These are phyloP conservation scores for Yamadazyma takamatsuzukensis DNA, from an alignment of 805 yeast species.

Conservation along the genomic window DNA sequence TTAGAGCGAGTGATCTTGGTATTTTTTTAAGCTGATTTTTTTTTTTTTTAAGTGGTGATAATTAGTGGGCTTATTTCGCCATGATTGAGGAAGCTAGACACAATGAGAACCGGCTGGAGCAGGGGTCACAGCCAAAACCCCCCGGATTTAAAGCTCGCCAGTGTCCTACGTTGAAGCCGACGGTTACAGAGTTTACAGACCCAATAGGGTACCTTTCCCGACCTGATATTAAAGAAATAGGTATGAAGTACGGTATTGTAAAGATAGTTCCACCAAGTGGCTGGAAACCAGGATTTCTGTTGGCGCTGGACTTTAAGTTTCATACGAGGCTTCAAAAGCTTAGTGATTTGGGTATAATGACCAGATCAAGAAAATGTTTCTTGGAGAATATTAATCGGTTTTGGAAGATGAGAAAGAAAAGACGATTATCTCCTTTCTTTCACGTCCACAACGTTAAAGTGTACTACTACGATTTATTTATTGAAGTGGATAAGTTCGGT, in stretches of 20 bases:
- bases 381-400: conserved; percentile 58
- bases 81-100: too few species aligned
- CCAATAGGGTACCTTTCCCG: conserved; percentile 49
- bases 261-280: conserved; percentile 49
- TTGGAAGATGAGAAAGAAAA: conserved; percentile 41
- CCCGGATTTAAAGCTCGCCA: conserved; percentile 16
- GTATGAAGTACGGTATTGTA: conserved; percentile 47
- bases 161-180: conserved; percentile 49
- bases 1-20: too few species aligned
- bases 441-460: conserved; percentile 14
- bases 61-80: too few species aligned
- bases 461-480: conserved; percentile 38
- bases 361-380: conserved; percentile 62
- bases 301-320: conserved; percentile 55
- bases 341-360: conserved; percentile 58
- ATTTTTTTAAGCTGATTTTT: too few species aligned
- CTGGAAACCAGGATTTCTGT: conserved; percentile 56
- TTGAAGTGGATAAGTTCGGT: conserved; percentile 26
- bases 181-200: conserved; percentile 40
- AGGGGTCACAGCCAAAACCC: too few species aligned
- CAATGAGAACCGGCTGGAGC: too few species aligned
- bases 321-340: conserved; percentile 67
- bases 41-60: too few species aligned
- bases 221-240: conserved; percentile 36
- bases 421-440: conserved; percentile 20